phyloP scores from a whole-genome alignment of 2,329 filamentous ascomycete species.

The Fusarium poae region DNA sequence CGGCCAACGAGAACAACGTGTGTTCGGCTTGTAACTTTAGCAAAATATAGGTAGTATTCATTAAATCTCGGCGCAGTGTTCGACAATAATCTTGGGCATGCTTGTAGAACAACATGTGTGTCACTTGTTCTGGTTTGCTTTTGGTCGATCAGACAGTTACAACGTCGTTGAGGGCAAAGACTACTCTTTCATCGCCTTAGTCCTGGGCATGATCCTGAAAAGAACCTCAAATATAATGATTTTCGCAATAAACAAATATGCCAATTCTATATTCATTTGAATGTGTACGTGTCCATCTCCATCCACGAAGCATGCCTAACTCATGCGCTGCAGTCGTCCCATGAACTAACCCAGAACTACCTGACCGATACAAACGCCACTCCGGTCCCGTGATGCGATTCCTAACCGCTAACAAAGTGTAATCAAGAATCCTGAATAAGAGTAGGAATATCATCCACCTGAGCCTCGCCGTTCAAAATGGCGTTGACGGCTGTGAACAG shows the following conservation, averaged over 20 bases:
- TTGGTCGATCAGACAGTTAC: background rate
- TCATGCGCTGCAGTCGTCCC: slow-evolving; percentile 31
- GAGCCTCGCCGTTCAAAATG: slow-evolving; percentile 81
- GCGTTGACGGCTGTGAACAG: slow-evolving; percentile 89
- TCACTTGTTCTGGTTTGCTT: background rate
- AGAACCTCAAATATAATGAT: background rate
- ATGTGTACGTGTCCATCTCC: background rate
- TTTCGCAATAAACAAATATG: background rate
- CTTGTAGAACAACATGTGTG: background rate
- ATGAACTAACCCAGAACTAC: slow-evolving; percentile 26
- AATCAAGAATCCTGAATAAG: slow-evolving; percentile 64
- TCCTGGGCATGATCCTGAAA: no score
- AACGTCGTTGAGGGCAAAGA: background rate
- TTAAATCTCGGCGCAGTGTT: background rate
- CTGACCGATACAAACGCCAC: slow-evolving; percentile 44
- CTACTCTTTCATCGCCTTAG: no score
- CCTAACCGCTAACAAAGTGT: slow-evolving; percentile 2
- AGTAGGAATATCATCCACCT: slow-evolving; percentile 83
- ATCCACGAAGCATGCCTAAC: background rate
- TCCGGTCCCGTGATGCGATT: slow-evolving; percentile 29
- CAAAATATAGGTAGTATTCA: no score
- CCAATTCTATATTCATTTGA: slow-evolving; percentile 23
- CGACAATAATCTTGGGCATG: background rate
- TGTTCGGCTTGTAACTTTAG: background rate
- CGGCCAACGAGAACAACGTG: background rate